Percentiles rank a stretch among this genome's conserved stretches.
These are phyloP conservation scores for Iodosphaeria phyllophila DNA, from an alignment of 2,329 filamentous ascomycete species.

Conservation along the genomic window DNA sequence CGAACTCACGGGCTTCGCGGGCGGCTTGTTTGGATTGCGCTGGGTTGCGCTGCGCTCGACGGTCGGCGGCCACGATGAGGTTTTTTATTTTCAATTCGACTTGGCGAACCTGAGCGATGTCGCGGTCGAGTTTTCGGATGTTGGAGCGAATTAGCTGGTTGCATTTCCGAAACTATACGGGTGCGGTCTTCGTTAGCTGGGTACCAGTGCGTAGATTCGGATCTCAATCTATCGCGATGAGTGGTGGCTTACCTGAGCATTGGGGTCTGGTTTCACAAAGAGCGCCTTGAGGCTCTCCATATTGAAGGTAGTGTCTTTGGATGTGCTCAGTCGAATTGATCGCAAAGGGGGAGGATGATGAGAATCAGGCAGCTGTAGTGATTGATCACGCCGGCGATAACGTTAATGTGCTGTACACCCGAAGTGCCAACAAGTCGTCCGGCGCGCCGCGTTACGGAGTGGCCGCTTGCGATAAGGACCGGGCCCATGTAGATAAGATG, in stretches of 20 bases:
- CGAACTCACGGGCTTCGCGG: constrained; percentile 73
- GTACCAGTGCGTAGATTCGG: constrained; percentile 1
- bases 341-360: too few species aligned
- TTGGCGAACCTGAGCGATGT: constrained; percentile 61
- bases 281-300: constrained; percentile 83
- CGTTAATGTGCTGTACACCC: too few species aligned
- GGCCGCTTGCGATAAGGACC: too few species aligned
- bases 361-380: too few species aligned
- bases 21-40: constrained; percentile 61
- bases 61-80: constrained; percentile 67
- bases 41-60: constrained; percentile 64
- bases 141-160: constrained; percentile 79
- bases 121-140: constrained; percentile 84
- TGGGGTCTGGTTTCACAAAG: constrained; percentile 83
- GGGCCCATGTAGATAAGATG: too few species aligned
- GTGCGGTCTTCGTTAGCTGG: too few species aligned
- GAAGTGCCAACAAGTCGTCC: too few species aligned
- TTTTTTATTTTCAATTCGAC: constrained; percentile 72
- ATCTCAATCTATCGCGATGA: neutral
- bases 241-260: constrained; percentile 54
- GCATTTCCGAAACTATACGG: constrained; percentile 89
- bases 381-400: too few species aligned
- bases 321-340: too few species aligned
- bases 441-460: too few species aligned
- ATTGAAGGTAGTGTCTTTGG: constrained; percentile 8